phyloP scores from a whole-genome alignment of 2,329 filamentous ascomycete genomes.

The Fusarium compactum region DNA sequence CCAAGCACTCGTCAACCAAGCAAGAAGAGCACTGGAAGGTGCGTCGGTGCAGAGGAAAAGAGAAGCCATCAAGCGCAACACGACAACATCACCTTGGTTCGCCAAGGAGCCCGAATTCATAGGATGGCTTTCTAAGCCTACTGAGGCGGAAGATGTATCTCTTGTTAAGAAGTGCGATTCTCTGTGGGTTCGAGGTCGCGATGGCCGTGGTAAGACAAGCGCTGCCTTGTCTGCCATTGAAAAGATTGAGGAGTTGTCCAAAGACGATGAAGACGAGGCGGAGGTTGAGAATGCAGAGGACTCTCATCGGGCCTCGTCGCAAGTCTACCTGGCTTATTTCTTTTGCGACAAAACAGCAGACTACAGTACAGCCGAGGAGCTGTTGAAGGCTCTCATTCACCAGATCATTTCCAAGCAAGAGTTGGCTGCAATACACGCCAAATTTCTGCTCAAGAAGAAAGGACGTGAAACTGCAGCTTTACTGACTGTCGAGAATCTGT shows the following conservation, averaged over 20 bases:
- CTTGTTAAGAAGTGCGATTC: slow-evolving; percentile 46
- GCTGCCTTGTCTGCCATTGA: slow-evolving; percentile 55
- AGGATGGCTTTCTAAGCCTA: slow-evolving; percentile 50
- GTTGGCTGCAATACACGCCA: slow-evolving; percentile 52
- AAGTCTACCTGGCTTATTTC: slow-evolving; percentile 54
- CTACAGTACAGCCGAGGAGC: slow-evolving; percentile 55
- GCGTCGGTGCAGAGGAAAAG: slow-evolving; percentile 52
- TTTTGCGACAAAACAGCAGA: slow-evolving; percentile 55
- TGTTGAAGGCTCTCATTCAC: slow-evolving; percentile 56
- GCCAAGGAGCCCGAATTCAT: slow-evolving; percentile 53
- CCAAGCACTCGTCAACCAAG: slow-evolving; percentile 47
- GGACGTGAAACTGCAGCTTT: slow-evolving; percentile 21
- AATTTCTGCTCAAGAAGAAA: slow-evolving; percentile 48
- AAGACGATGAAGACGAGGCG: slow-evolving; percentile 43
- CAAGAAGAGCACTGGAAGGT: slow-evolving; percentile 52
- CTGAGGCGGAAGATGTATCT: not conserved
- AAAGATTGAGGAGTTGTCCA: slow-evolving; percentile 50
- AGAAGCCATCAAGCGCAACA: slow-evolving; percentile 46
- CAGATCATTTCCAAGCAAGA: slow-evolving; percentile 55
- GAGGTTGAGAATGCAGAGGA: slow-evolving; percentile 44
- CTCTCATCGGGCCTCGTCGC: slow-evolving; percentile 26
- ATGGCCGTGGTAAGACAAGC: slow-evolving; percentile 58
- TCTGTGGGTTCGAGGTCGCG: slow-evolving; percentile 56
- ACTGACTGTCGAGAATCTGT: slow-evolving; percentile 45
- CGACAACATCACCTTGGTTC: slow-evolving; percentile 55